A percentile compares a stretch with the other conserved stretches of the same genome.
Conservation (phyloP, 306 rosid genomes). For the Lathyrus sativus region DNA sequence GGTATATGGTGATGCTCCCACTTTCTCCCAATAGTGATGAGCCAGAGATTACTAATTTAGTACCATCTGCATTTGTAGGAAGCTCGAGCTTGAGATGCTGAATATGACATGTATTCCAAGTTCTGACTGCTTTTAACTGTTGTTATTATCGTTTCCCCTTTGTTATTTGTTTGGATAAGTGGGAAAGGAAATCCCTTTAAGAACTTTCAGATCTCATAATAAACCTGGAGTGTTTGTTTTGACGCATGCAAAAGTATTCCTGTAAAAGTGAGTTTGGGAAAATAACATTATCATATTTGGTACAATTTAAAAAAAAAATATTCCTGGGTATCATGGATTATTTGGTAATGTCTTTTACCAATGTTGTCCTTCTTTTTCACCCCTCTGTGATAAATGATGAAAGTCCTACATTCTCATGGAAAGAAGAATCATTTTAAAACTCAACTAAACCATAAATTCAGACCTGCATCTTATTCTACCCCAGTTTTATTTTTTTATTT, state of each 20-base stretch:
- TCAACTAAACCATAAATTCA: not conserved
- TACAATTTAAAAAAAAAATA: not conserved
- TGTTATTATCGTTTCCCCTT: not conserved
- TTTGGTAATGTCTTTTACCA: not conserved
- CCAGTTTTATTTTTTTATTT: not conserved
- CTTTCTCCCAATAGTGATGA: conserved; percentile 11
- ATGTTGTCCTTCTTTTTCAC: not conserved
- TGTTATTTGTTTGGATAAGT: conserved; percentile 2
- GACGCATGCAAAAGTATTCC: not conserved
- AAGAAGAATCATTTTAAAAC: conserved; percentile 6
- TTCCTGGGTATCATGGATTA: not conserved
- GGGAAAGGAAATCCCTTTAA: conserved; percentile 9
- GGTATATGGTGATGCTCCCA: conserved; percentile 47
- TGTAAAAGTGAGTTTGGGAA: not conserved
- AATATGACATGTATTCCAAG: conserved; percentile 32
- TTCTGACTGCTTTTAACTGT: conserved; percentile 1
- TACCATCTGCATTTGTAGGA: conserved; percentile 13
- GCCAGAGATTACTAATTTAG: conserved; percentile 19
- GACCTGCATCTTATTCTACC: not conserved
- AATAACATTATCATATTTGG: not conserved
- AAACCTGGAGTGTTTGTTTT: not conserved
- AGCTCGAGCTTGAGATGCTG: conserved; percentile 25
- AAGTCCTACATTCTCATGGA: not conserved
- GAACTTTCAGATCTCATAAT: conserved; percentile 13
- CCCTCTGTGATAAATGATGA: not conserved